These are phyloP conservation scores for Sphagnum fallax DNA, from an alignment of 228 moss, liverwort and hornwort species.

Conservation along the genomic window DNA sequence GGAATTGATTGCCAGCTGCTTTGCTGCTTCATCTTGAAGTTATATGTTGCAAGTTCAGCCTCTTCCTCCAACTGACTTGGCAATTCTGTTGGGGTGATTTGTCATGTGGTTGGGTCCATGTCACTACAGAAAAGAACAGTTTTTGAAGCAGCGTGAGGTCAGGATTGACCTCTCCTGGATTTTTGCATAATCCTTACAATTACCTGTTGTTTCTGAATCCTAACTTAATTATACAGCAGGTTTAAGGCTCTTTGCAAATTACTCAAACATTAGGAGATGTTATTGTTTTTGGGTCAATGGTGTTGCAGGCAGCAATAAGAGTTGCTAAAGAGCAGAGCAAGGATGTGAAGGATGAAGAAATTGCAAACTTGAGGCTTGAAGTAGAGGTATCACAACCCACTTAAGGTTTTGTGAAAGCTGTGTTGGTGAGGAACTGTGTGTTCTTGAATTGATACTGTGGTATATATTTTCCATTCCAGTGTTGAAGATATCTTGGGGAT, in stretches of 20 bases:
- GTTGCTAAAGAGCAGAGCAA: slow-evolving; percentile 75
- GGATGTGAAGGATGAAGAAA: slow-evolving; percentile 89
- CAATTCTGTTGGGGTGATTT: too few species aligned
- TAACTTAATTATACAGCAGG: too few species aligned
- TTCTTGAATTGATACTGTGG: not conserved
- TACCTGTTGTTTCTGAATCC: not conserved
- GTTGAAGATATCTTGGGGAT: too few species aligned
- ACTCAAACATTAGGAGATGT: too few species aligned
- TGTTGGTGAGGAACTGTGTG: not conserved
- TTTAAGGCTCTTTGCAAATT: too few species aligned
- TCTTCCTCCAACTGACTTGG: too few species aligned
- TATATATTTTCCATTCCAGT: not conserved
- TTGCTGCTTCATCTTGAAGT: too few species aligned
- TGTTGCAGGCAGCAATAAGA: slow-evolving; percentile 51
- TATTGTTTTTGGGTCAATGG: not conserved
- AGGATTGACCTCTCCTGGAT: not conserved
- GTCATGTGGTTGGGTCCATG: too few species aligned
- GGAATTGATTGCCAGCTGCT: too few species aligned
- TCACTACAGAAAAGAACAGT: slow-evolving; percentile 58
- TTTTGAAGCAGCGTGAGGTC: slow-evolving; percentile 66
- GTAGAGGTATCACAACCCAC: slow-evolving; percentile 22
- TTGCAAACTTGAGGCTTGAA: slow-evolving; percentile 77
- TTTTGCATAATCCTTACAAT: not conserved
- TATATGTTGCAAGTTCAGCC: too few species aligned
- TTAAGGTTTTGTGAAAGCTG: not conserved